Conservation (phyloP, 108 stramenopile species). For the Cafeteria roenbergensis region DNA sequence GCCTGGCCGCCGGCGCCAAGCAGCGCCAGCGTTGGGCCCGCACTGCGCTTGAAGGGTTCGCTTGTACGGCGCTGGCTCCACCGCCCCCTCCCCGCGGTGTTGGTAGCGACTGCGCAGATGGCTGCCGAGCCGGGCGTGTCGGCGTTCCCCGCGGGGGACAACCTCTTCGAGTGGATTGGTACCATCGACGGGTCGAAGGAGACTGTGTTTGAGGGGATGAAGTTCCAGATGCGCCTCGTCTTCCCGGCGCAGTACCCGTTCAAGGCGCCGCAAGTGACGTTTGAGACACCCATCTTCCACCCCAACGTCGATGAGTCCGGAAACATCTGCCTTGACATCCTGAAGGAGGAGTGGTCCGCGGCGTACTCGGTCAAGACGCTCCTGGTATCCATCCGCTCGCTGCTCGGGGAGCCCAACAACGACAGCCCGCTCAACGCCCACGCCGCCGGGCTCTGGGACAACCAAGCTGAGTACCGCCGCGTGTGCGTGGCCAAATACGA, state of each 20-base stretch:
- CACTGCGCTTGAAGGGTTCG: too few species aligned
- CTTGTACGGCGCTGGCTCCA: too few species aligned
- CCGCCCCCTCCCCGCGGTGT: too few species aligned
- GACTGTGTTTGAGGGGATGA: slow-evolving; percentile 37
- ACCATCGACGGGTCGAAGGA: slow-evolving; percentile 28
- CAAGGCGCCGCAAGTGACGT: slow-evolving; percentile 32
- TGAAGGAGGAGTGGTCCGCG: slow-evolving; percentile 1
- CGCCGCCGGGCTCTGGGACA: neutral
- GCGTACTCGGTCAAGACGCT: neutral
- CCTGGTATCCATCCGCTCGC: neutral
- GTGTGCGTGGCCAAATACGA: too few species aligned
- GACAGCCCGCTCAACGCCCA: neutral
- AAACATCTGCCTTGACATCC: slow-evolving; percentile 12
- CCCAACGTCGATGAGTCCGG: slow-evolving; percentile 40
- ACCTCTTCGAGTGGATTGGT: slow-evolving; percentile 36
- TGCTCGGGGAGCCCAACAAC: neutral
- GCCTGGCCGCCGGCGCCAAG: too few species aligned
- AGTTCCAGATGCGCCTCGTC: slow-evolving; percentile 34
- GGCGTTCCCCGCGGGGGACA: slow-evolving; percentile 41
- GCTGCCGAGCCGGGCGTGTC: slow-evolving; percentile 22
- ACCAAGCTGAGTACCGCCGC: slow-evolving; percentile 7
- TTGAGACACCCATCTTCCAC: slow-evolving; percentile 41
- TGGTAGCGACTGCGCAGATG: too few species aligned
- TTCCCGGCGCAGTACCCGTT: slow-evolving; percentile 34
- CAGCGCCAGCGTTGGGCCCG: too few species aligned